Percentiles rank a stretch among this genome's conserved stretches.
Evolutionary conservation across 176 grass and related monocot genomes (phyloP).

Genomic region (Tillandsia fasciculata): DNA sequence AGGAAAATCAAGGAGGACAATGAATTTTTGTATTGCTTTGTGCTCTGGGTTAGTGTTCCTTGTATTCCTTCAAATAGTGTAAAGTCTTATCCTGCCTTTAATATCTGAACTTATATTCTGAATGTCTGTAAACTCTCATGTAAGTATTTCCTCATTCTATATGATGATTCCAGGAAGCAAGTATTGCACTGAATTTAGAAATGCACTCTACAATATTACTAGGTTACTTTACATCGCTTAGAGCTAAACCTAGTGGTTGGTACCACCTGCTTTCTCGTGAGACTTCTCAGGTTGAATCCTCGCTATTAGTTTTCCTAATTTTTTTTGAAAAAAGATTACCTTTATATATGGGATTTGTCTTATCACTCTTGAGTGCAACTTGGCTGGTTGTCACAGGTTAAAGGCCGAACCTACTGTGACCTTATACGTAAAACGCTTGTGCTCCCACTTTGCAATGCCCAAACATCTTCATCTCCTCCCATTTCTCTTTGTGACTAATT

Average conservation of each 20-base stretch:
- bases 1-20: slow-evolving; percentile 66
- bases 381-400: too few species aligned
- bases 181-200: not conserved
- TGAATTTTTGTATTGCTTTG: slow-evolving; percentile 79
- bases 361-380: too few species aligned
- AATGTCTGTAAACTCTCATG: not conserved
- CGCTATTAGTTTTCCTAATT: too few species aligned
- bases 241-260: too few species aligned
- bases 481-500: not conserved
- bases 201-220: not conserved
- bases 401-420: too few species aligned
- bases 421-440: too few species aligned
- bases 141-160: not conserved
- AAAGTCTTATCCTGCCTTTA: not conserved
- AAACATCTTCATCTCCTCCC: not conserved
- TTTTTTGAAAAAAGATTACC: too few species aligned
- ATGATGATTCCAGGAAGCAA: not conserved
- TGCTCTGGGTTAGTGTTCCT: slow-evolving; percentile 59
- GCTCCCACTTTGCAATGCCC: too few species aligned
- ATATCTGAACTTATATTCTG: not conserved
- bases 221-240: not conserved
- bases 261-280: too few species aligned
- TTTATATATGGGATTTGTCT: too few species aligned
- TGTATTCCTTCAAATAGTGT: slow-evolving; percentile 4
- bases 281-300: too few species aligned